Conservation (phyloP, 768 basidiomycete genomes). For the Infundibulicybe gibba region DNA sequence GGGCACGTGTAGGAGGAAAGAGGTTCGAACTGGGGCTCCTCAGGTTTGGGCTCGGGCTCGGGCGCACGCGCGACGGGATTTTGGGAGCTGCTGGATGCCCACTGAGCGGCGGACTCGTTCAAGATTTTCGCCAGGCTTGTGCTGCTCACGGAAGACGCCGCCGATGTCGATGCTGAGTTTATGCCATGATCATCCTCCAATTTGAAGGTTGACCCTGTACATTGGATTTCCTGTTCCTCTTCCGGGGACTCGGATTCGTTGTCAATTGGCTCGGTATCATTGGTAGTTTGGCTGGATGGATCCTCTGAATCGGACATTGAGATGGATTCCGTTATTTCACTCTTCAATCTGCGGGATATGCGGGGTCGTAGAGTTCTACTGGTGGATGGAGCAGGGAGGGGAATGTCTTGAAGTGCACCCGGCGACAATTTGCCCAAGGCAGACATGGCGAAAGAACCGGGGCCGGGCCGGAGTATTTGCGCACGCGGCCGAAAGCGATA, state of each 20-base stretch:
- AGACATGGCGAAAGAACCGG: not conserved
- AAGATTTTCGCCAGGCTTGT: not conserved
- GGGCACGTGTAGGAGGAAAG: constrained; percentile 73
- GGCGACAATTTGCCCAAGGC: not conserved
- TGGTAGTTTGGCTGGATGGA: constrained; percentile 8
- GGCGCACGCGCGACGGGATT: constrained; percentile 6
- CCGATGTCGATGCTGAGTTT: not conserved
- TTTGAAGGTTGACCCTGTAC: not conserved
- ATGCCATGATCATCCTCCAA: not conserved
- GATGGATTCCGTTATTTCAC: not conserved
- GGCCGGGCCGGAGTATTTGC: not conserved
- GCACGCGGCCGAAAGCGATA: not conserved
- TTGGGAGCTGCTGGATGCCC: constrained; percentile 1
- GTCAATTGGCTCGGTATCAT: constrained; percentile 1
- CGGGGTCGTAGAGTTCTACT: constrained; percentile 16
- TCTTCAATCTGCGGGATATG: constrained; percentile 7
- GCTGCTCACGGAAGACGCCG: not conserved
- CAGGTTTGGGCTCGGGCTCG: constrained; percentile 5
- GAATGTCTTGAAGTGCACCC: not conserved
- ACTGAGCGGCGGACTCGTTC: not conserved
- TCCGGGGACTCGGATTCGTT: not conserved
- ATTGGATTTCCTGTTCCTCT: not conserved
- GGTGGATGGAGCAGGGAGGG: constrained; percentile 19
- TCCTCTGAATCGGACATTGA: not conserved
- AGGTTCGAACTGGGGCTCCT: constrained; percentile 22